Base-by-base conservation (phyloP, 371 early-diverging fungal species). In the Mycotypha africana region DNA sequence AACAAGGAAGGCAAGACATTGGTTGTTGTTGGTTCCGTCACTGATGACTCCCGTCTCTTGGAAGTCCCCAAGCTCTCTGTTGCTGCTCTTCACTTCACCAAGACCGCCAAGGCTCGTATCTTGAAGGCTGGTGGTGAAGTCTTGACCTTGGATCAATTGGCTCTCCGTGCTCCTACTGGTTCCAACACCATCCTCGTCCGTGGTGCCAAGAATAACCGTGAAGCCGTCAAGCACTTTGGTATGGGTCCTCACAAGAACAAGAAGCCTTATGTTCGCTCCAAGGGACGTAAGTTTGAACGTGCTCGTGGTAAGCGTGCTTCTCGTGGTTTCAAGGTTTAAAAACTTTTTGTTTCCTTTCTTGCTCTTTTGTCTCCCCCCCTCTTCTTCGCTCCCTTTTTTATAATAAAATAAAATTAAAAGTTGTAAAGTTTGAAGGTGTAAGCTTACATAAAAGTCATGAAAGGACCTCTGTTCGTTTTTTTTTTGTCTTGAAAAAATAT, bases 261-360 rank as follows among this genome's bases (percentile, higher is more conserved):
- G 70, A 79, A 76, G 87, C 98, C 98, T 63, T 95, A 89, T 68
- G 91, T 96, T 69, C 90, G 92, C 67, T 88, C 91, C 79, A 96
- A 97, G 92, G 98, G 98, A 52, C 91, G 98, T 82, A 98, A 98
- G 90, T 95, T 95, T 79, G 97, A 97, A 80, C 78, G 82, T 51
- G 97, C 97, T 67, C 95, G 98, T 92, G 97, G 97, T 85, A 91
- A 95, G 74, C 89, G 98, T 84, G 85, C 89, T 65, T 85, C 86
- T 73, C 89, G 92, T 68, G 94, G 94, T 67, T 93, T 85, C 89
- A 91, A 90, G 85, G 83, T 73, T 53, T 88, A 85, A 83, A 76
- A 19, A 9, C 7, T 20, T 37, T 7, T 11, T n/a, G 11, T 28
- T 28, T 28, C 11, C 28, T 28, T 28, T 28, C 28, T 28, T 28